phyloP scores from a whole-genome alignment of 2,329 filamentous ascomycete species.

The Geosmithia putterillii region DNA sequence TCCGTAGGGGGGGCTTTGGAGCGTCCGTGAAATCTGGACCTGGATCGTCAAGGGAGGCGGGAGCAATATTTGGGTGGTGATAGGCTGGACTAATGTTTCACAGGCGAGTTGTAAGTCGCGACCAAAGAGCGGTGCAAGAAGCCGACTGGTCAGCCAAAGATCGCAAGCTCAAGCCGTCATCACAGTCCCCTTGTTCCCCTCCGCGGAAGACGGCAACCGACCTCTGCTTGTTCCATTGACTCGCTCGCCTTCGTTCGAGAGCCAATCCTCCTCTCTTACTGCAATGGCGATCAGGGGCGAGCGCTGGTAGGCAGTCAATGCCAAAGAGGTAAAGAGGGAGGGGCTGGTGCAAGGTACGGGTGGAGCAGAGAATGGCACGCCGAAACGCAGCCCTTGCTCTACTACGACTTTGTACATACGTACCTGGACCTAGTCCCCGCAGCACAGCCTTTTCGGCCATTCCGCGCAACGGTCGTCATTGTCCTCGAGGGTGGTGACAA shows the following conservation, averaged over 20 bases:
- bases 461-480: neutral
- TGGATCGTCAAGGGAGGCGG: constrained; percentile 1
- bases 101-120: constrained; percentile 9
- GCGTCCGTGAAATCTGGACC: constrained; percentile 3
- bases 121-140: constrained; percentile 11
- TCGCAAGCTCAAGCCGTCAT: neutral
- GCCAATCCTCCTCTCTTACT: neutral
- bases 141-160: neutral
- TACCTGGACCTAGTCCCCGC: neutral
- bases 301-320: neutral
- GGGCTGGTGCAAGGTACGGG: neutral
- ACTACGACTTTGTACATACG: neutral
- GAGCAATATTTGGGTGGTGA: constrained; percentile 9
- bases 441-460: neutral
- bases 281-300: neutral
- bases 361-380: neutral
- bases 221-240: neutral
- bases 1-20: constrained; percentile 15
- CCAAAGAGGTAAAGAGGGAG: neutral
- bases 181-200: neutral
- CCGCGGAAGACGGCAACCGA: neutral
- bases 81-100: constrained; percentile 11
- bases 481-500: neutral
- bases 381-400: neutral
- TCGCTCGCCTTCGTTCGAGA: neutral